Conservation (phyloP, 2,329 filamentous ascomycete genomes). For the Penicillium psychrosexuale region DNA sequence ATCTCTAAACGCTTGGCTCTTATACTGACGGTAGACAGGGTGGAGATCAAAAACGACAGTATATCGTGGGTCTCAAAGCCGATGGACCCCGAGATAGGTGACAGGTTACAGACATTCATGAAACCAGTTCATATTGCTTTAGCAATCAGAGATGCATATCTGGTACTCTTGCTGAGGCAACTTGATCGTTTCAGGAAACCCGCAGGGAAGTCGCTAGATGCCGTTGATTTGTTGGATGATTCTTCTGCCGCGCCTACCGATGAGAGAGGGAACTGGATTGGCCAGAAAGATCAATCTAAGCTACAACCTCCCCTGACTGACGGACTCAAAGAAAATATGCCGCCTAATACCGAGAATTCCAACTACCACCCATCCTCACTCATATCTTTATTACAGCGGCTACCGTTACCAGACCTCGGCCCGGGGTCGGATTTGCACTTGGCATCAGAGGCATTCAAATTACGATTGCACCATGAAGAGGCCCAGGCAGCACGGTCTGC, state of each 20-base stretch:
- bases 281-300: constrained; percentile 17
- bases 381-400: constrained; percentile 32
- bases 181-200: constrained; percentile 24
- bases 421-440: constrained; percentile 35
- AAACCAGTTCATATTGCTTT: constrained; percentile 32
- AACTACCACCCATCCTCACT: constrained; percentile 28
- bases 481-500: constrained; percentile 20
- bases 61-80: constrained; percentile 28
- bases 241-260: constrained; percentile 14
- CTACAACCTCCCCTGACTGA: constrained; percentile 16
- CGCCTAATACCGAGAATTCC: constrained; percentile 14
- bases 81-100: constrained; percentile 31
- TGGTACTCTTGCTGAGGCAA: constrained; percentile 29
- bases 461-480: constrained; percentile 27
- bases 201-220: constrained; percentile 11
- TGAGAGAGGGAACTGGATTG: constrained; percentile 16
- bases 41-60: constrained; percentile 28
- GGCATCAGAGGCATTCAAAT: constrained; percentile 34
- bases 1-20: neutral
- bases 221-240: constrained; percentile 14
- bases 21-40: constrained; percentile 20
- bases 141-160: constrained; percentile 35
- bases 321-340: constrained; percentile 13
- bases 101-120: constrained; percentile 29
- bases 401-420: constrained; percentile 35